phyloP scores from a whole-genome alignment of 73 alveolate species.

The Tetrahymena elliotti region DNA sequence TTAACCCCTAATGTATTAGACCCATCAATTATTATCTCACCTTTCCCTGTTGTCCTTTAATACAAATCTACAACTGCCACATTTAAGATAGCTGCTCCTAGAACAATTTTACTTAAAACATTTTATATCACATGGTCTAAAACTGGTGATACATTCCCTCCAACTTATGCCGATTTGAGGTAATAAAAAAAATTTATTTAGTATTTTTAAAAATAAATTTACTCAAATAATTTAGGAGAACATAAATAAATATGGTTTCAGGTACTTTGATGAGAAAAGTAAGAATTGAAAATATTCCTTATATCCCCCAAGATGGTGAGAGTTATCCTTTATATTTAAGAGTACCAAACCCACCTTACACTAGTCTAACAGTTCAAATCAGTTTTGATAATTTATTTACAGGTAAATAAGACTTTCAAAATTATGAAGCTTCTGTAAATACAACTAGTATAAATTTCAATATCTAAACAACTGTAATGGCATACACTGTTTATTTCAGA shows the following conservation, averaged over 20 bases:
- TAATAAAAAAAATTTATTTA: not conserved
- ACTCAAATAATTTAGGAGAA: not conserved
- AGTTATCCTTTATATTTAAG: conserved; percentile 28
- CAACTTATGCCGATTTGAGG: conserved; percentile 34
- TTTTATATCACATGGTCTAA: conserved; percentile 33
- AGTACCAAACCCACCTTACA: conserved; percentile 35
- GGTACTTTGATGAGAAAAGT: conserved; percentile 21
- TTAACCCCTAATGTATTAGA: conserved; percentile 37
- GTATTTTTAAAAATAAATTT: too few species aligned
- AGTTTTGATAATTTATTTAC: conserved; percentile 7
- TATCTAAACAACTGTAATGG: conserved; percentile 1
- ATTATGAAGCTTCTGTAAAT: not conserved
- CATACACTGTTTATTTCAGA: not conserved
- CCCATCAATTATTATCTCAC: conserved; percentile 15
- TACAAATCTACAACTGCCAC: not conserved
- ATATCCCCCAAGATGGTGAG: conserved; percentile 35
- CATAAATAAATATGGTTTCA: conserved; percentile 24
- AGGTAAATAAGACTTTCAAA: conserved; percentile 5
- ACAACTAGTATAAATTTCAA: not conserved
- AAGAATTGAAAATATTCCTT: conserved; percentile 15
- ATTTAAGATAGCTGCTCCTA: conserved; percentile 37
- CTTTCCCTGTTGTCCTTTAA: conserved; percentile 11
- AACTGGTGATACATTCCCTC: conserved; percentile 42
- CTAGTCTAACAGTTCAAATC: not conserved
- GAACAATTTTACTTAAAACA: conserved; percentile 10